Evolutionary conservation across 1,284 basidiomycete genomes (phyloP).

Genomic region (Trichosporon sp.): DNA sequence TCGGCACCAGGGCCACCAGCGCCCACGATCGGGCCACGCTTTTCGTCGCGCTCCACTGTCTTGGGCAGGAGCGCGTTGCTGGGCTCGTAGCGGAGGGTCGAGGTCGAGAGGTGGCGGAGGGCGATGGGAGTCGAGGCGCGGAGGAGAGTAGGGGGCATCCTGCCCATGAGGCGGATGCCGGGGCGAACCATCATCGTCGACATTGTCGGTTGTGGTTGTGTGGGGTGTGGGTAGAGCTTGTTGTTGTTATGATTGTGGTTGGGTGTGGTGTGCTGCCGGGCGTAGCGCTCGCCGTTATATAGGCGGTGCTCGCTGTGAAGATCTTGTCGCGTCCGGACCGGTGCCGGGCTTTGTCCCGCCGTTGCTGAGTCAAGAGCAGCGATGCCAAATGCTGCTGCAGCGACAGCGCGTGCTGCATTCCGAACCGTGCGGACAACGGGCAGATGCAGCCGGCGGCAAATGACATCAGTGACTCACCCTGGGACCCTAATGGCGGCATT

Average conservation of each 20-base stretch:
- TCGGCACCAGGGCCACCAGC: neutral
- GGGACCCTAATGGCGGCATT: neutral
- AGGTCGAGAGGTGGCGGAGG: neutral
- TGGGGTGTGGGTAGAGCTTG: neutral
- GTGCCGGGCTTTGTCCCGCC: neutral
- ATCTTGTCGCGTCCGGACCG: neutral
- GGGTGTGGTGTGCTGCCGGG: neutral
- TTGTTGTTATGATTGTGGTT: neutral
- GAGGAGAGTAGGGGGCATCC: neutral
- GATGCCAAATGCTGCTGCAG: neutral
- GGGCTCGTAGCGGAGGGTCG: neutral
- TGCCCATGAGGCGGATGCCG: neutral
- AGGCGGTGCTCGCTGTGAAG: neutral
- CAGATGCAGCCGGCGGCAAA: neutral
- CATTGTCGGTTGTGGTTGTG: neutral
- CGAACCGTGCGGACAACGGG: neutral
- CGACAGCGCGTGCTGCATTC: neutral
- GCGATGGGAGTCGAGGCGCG: neutral
- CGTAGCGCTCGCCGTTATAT: neutral
- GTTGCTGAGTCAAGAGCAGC: neutral
- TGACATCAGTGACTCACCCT: neutral
- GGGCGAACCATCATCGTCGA: slow-evolving; percentile 3
- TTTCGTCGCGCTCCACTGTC: neutral
- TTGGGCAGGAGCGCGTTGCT: neutral
- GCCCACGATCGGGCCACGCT: neutral